Evolutionary conservation across 208 protist species (phyloP), one percentile per base, ranked within the genome.

Genomic region (Trypanosoma brucei): DNA sequence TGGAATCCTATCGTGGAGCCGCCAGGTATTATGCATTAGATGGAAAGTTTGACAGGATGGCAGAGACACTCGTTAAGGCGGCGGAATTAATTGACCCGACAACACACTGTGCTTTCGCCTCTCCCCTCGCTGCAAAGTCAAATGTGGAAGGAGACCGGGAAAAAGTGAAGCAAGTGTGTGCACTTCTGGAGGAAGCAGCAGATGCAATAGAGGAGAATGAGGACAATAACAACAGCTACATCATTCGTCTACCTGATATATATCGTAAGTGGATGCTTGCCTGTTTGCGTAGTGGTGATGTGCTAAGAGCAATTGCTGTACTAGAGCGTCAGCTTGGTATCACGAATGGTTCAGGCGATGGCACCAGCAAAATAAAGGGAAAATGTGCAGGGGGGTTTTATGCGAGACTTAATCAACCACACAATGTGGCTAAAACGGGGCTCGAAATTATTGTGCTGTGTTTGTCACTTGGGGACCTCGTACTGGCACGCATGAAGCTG

Each of bases 401-500:
- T 37, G 67, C n/a, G 22, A 22, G 22, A 22, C 75, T 95, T 42
- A 74, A 82, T 14, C 86, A 91, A 62, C 82, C 81, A 30, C 68
- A 70, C 40, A 90, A 86, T 42, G 75, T 78, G 37, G 86, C 89
- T 31, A 92, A 93, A 70, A 68, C 70, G 2, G 84, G 77, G 6
- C 69, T 95, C 30, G 86, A 95, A 66, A 75, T 95, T 33, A 65
- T 92, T 52, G 62, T 83, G 1, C 54, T 83, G 30, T 71, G 59
- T 52, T 60, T 83, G 7, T 66, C 65, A 2, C 46, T 35, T 39
- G 75, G 78, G 22, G 79, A 77, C 35, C 67, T 75, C 62, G 76
- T 83, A 35, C 86, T 75, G 79, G 88, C 88, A n/a, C 72, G 56
- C 38, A 75, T 85, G 30, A 83, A 92, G 61, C 71, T 92, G 70